phyloP scores from a whole-genome alignment of 1,284 basidiomycete genomes.

The Fomes fomentarius region DNA sequence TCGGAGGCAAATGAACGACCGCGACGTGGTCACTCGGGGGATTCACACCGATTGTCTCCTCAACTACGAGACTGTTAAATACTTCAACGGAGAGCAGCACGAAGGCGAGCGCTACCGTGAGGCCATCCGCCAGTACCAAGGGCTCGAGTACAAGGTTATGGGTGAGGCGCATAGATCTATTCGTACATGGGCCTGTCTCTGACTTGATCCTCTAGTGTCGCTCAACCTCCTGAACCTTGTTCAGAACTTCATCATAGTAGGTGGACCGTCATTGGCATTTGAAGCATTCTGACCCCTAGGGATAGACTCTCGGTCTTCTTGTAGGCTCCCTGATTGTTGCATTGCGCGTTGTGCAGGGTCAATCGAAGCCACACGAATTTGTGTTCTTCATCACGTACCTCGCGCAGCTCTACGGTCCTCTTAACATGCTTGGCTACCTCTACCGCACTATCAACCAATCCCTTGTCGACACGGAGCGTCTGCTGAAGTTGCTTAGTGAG shows the following conservation, averaged over 20 bases:
- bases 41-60: conserved; percentile 83
- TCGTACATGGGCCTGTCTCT: too few relatives aligned
- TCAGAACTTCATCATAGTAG: conserved; percentile 80
- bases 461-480: conserved; percentile 79
- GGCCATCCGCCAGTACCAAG: conserved; percentile 79
- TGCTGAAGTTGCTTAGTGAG: conserved; percentile 76
- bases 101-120: conserved; percentile 76
- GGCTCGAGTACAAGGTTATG: conserved; percentile 75
- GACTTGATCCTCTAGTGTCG: conserved; percentile 49
- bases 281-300: too few relatives aligned
- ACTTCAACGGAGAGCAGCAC: conserved; percentile 82
- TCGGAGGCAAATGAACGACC: conserved; percentile 77
- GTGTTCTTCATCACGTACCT: conserved; percentile 84
- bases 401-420: conserved; percentile 74
- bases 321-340: conserved; percentile 81
- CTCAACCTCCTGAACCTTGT: conserved; percentile 74
- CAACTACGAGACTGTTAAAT: conserved; percentile 86
- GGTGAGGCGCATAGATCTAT: conserved; percentile 38
- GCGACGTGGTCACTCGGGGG: conserved; percentile 72
- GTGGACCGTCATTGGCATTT: too few relatives aligned
- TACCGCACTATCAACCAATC: conserved; percentile 76
- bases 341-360: conserved; percentile 56
- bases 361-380: conserved; percentile 59
- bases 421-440: conserved; percentile 75
- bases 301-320: conserved; percentile 74